A percentile compares a stretch with the other conserved stretches of the same genome.
These are phyloP conservation scores for Yamadazyma kanchanaburiensis DNA, from an alignment of 1,139 yeast genomes.

Conservation along the genomic window DNA sequence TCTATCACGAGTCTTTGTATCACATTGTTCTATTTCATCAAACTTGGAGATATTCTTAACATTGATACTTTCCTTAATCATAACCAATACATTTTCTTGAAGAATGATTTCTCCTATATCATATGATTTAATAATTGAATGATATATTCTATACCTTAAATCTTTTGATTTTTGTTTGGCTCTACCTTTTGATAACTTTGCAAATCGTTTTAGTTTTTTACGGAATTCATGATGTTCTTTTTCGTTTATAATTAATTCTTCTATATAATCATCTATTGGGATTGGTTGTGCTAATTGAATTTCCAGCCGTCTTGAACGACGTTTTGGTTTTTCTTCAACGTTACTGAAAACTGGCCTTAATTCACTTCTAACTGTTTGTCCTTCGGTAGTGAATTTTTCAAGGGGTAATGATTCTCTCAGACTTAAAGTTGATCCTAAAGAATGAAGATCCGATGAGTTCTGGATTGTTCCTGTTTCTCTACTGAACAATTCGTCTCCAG, in stretches of 20 bases:
- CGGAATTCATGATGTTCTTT: constrained; percentile 20
- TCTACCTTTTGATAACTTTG: constrained; percentile 20
- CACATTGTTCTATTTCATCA: constrained; percentile 47
- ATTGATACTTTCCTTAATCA: constrained; percentile 23
- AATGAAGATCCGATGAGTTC: neutral
- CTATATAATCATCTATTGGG: constrained; percentile 11
- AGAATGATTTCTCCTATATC: constrained; percentile 61
- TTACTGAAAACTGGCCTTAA: neutral
- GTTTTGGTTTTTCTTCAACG: neutral
- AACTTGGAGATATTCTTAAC: constrained; percentile 12
- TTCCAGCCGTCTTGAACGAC: neutral
- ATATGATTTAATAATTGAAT: constrained; percentile 23
- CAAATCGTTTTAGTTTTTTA: constrained; percentile 21
- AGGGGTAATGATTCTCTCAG: no score
- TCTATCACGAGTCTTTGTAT: constrained; percentile 57
- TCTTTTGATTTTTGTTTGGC: constrained; percentile 17
- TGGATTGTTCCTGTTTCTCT: no score
- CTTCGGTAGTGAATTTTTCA: no score
- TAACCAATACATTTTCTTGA: constrained; percentile 62
- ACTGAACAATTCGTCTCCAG: neutral
- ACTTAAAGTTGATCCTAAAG: no score
- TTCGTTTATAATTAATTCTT: constrained; percentile 12
- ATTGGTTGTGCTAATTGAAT: constrained; percentile 10
- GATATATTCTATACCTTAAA: constrained; percentile 18
- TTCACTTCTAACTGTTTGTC: no score